phyloP scores from a whole-genome alignment of 306 rosid species.

The Casuarina equisetifolia region DNA sequence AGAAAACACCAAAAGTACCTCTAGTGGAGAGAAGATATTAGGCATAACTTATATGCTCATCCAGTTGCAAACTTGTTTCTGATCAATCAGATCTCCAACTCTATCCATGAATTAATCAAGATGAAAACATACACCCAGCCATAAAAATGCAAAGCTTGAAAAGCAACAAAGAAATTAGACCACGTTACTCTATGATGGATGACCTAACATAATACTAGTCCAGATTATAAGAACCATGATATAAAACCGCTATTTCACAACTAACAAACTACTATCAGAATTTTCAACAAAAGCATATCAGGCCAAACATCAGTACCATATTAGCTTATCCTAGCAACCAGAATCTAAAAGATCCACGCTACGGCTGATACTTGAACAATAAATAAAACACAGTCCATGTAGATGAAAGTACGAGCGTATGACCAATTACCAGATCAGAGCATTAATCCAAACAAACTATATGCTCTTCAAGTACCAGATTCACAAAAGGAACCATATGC shows the following conservation, averaged over 20 bases:
- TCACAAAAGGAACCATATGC: background rate
- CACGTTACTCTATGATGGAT: background rate
- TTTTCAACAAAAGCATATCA: too few species aligned
- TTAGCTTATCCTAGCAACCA: too few species aligned
- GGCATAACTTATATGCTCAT: too few species aligned
- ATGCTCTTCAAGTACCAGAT: background rate
- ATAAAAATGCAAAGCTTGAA: background rate
- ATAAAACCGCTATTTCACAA: too few species aligned
- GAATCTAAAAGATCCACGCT: too few species aligned
- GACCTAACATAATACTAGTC: background rate
- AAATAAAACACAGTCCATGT: too few species aligned
- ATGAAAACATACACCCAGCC: background rate
- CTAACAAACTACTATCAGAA: too few species aligned
- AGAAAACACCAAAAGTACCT: background rate
- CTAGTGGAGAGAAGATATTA: background rate
- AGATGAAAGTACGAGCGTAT: too few species aligned
- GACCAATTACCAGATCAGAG: too few species aligned
- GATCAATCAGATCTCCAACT: background rate
- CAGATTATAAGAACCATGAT: background rate
- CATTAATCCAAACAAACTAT: too few species aligned
- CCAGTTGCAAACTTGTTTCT: background rate
- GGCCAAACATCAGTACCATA: too few species aligned
- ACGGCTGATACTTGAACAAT: too few species aligned
- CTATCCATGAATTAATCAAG: background rate
- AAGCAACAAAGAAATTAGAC: background rate